These are phyloP conservation scores for Aureobasidium sp. DNA, from an alignment of 2,329 filamentous ascomycete genomes.

Conservation along the genomic window DNA sequence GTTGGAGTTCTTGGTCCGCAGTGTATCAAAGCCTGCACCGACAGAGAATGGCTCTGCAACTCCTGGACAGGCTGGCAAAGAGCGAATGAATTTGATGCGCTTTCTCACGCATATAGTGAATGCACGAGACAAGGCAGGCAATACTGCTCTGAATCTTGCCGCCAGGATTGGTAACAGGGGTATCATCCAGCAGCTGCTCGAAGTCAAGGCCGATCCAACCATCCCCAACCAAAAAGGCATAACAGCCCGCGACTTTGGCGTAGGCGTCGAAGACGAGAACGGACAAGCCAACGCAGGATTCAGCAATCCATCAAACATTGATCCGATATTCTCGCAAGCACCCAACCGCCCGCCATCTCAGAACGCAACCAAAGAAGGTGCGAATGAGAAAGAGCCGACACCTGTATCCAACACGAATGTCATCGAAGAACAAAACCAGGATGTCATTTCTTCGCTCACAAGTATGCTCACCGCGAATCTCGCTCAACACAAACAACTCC, in stretches of 20 bases:
- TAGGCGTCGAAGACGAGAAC: slow-evolving; percentile 59
- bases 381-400: slow-evolving; percentile 39
- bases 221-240: slow-evolving; percentile 87
- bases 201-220: slow-evolving; percentile 88
- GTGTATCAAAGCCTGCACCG: slow-evolving; percentile 36
- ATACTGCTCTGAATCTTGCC: slow-evolving; percentile 90
- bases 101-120: slow-evolving; percentile 99
- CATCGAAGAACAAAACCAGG: slow-evolving; percentile 64
- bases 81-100: slow-evolving; percentile 75
- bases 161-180: slow-evolving; percentile 87
- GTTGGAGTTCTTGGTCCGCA: slow-evolving; percentile 87
- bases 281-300: slow-evolving; percentile 20
- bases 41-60: slow-evolving; percentile 16
- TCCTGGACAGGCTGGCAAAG: slow-evolving; percentile 30
- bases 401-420: slow-evolving; percentile 8
- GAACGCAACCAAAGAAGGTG: slow-evolving; percentile 15
- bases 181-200: slow-evolving; percentile 92
- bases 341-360: slow-evolving; percentile 6
- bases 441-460: slow-evolving; percentile 75
- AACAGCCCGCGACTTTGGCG: slow-evolving; percentile 87
- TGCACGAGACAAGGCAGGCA: slow-evolving; percentile 84
- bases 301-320: slow-evolving; percentile 22
- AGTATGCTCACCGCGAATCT: slow-evolving; percentile 74
- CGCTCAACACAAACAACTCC: slow-evolving; percentile 69
- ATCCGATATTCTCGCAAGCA: slow-evolving; percentile 16